These are phyloP conservation scores for Elaeis oleifera DNA, from an alignment of 202 grass and related monocot species.

Conservation along the genomic window DNA sequence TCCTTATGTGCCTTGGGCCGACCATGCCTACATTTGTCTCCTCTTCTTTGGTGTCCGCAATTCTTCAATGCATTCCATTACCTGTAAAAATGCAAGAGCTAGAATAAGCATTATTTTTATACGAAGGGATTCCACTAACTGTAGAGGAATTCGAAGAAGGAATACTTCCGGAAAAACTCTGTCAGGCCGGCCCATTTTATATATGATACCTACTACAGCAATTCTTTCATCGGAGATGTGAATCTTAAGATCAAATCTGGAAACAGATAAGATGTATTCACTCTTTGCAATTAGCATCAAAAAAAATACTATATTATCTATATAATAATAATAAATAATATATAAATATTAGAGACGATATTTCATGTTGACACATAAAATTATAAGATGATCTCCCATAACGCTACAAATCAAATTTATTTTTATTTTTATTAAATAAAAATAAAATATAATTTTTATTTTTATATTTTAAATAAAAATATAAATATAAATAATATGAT, in stretches of 20 bases:
- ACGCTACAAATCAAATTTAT: too few species aligned
- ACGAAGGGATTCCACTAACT: not conserved
- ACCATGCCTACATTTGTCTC: constrained; percentile 22
- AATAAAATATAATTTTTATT: too few species aligned
- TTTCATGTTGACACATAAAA: too few species aligned
- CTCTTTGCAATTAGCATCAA: too few species aligned
- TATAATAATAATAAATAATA: too few species aligned
- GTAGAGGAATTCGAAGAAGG: not conserved
- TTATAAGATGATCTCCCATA: too few species aligned
- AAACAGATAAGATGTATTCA: not conserved
- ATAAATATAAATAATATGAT: too few species aligned
- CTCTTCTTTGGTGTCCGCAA: constrained; percentile 25
- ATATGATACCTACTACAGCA: constrained; percentile 39
- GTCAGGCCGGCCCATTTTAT: constrained; percentile 26
- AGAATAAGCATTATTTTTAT: not conserved
- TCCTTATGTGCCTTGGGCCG: constrained; percentile 33
- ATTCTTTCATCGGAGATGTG: constrained; percentile 28
- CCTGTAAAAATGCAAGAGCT: constrained; percentile 11
- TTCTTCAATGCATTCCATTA: constrained; percentile 41
- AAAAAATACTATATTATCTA: too few species aligned
- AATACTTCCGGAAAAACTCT: constrained; percentile 21
- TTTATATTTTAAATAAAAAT: too few species aligned
- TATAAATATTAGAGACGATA: too few species aligned
- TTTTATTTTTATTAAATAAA: too few species aligned
- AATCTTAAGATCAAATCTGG: constrained; percentile 42